Percentiles rank a stretch among this genome's conserved stretches.
phyloP scores from a whole-genome alignment of 2,329 filamentous ascomycete genomes.

The Cercospora beticola region DNA sequence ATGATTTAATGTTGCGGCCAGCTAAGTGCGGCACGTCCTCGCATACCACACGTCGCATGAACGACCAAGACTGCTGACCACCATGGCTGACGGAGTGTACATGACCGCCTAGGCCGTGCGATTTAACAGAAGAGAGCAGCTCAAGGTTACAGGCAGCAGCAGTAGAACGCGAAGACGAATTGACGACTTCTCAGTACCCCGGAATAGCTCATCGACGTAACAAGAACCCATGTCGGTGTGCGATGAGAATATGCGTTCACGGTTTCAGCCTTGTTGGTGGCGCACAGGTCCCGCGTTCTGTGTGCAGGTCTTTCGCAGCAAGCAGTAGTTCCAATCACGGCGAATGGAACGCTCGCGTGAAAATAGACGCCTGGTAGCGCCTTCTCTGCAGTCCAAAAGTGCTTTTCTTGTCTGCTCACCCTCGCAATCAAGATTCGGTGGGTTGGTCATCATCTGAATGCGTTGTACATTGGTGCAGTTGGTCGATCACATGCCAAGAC shows the following conservation, averaged over 20 bases:
- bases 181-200: background rate
- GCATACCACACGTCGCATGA: background rate
- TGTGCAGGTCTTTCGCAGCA: background rate
- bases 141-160: background rate
- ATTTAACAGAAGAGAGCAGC: background rate
- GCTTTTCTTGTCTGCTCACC: background rate
- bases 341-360: background rate
- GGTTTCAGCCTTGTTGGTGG: conserved; percentile 14
- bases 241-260: background rate
- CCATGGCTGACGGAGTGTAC: background rate
- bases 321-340: background rate
- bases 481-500: background rate
- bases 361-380: background rate
- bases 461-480: background rate
- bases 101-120: background rate
- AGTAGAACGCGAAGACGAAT: background rate
- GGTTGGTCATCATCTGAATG: background rate
- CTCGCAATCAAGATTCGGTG: background rate
- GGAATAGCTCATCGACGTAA: background rate
- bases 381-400: background rate
- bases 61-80: background rate
- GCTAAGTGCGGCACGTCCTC: background rate
- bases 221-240: background rate
- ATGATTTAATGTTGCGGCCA: background rate
- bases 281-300: background rate